phyloP scores from a whole-genome alignment of 108 stramenopile genomes.

The Parietichytrium sp. region DNA sequence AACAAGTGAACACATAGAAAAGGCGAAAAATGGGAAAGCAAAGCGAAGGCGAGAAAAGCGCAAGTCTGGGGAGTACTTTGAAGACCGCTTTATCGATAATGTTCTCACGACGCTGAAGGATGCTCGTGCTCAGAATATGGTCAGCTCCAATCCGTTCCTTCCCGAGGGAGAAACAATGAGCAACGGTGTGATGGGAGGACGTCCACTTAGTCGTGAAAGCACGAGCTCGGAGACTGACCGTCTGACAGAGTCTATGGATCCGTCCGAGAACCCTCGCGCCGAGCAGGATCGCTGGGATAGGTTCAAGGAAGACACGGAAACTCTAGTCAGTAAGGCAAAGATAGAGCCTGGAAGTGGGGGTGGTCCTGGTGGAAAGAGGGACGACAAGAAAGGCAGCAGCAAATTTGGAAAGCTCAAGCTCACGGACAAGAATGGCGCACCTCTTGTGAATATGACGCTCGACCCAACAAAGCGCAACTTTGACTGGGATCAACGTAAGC shows the following conservation, averaged over 20 bases:
- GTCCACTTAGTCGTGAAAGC: too few species aligned
- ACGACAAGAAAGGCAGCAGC: neutral
- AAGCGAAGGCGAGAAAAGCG: neutral
- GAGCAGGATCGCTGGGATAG: neutral
- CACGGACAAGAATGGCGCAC: neutral
- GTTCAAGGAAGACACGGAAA: neutral
- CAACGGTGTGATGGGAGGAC: conserved; percentile 29
- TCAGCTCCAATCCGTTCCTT: neutral
- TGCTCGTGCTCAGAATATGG: neutral
- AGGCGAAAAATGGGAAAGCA: neutral
- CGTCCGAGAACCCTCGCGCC: conserved; percentile 19
- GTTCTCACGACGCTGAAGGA: conserved; percentile 47
- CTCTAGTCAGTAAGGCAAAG: too few species aligned
- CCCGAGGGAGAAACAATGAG: conserved; percentile 39
- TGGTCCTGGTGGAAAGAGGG: neutral
- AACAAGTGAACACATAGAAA: neutral
- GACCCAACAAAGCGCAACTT: conserved; percentile 60
- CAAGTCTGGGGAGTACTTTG: conserved; percentile 42
- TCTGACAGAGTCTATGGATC: neutral
- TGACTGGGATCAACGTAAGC: conserved; percentile 46
- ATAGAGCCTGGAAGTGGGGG: neutral
- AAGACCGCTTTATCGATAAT: conserved; percentile 55
- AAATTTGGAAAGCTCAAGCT: neutral
- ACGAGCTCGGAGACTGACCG: neutral
- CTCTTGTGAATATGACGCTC: conserved; percentile 38